Evolutionary conservation across 306 rosid genomes (phyloP).

Genomic region (Sesbania bispinosa): DNA sequence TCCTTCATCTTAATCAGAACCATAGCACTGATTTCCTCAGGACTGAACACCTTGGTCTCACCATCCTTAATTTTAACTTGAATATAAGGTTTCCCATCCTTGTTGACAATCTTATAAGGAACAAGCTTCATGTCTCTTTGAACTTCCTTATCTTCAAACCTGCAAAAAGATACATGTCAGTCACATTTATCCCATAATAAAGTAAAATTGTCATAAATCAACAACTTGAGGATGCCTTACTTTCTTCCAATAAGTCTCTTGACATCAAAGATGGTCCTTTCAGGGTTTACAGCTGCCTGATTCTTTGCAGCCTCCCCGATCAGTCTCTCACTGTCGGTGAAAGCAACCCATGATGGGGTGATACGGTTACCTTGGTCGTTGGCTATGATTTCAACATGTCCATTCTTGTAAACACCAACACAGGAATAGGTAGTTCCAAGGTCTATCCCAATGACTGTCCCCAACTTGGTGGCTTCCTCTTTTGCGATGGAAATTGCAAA

Average conservation of each 20-base stretch:
- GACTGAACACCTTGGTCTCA: slow-evolving; percentile 95
- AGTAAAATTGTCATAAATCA: background rate
- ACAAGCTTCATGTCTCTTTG: slow-evolving; percentile 84
- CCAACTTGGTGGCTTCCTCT: slow-evolving; percentile 87
- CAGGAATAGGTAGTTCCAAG: slow-evolving; percentile 97
- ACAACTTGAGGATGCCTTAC: slow-evolving; percentile 37
- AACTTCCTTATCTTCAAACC: slow-evolving; percentile 93
- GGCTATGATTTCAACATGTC: slow-evolving; percentile 98
- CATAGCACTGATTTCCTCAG: slow-evolving; percentile 97
- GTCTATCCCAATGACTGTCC: slow-evolving; percentile 94
- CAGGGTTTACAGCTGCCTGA: slow-evolving; percentile 93
- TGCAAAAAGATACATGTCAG: slow-evolving; percentile 20
- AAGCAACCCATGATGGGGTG: slow-evolving; percentile 98
- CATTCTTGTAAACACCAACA: slow-evolving; percentile 96
- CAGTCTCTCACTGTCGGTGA: slow-evolving; percentile 82
- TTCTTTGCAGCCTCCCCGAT: slow-evolving; percentile 99
- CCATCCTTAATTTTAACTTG: slow-evolving; percentile 86
- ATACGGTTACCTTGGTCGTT: slow-evolving; percentile 99
- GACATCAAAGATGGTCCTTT: slow-evolving; percentile 94
- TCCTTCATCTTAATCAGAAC: slow-evolving; percentile 86
- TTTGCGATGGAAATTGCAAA: slow-evolving; percentile 80
- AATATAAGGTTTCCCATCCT: slow-evolving; percentile 95
- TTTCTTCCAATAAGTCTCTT: slow-evolving; percentile 97
- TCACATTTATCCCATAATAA: slow-evolving; percentile 9
- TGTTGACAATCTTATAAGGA: slow-evolving; percentile 92